Conservation (phyloP, 345 rosid genomes). For the Brassica carinata region DNA sequence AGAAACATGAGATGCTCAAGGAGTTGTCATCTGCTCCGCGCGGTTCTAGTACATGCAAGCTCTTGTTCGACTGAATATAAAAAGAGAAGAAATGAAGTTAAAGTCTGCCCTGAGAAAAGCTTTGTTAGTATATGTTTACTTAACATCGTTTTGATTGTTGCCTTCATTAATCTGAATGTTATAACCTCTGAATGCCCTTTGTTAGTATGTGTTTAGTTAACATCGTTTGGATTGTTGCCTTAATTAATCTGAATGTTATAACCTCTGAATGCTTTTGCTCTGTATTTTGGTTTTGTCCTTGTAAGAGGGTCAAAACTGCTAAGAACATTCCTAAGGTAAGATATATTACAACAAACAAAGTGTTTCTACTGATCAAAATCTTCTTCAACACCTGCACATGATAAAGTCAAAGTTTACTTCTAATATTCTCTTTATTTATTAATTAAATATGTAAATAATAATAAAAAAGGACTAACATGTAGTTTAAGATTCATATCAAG, state of each 20-base stretch:
- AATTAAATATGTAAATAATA: background rate
- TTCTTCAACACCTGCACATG: background rate
- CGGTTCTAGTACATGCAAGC: conserved; percentile 35
- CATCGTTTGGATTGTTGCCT: background rate
- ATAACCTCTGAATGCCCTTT: background rate
- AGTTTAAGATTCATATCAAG: background rate
- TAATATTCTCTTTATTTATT: background rate
- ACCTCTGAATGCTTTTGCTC: background rate
- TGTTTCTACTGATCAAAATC: background rate
- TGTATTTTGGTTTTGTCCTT: conserved; percentile 1
- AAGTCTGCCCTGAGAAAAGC: background rate
- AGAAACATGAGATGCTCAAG: conserved; percentile 45
- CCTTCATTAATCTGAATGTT: background rate
- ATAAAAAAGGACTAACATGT: background rate
- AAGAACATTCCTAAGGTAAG: background rate
- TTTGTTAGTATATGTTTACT: background rate
- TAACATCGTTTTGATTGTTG: background rate
- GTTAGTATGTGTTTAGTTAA: background rate
- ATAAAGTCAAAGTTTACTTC: background rate
- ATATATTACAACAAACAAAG: background rate
- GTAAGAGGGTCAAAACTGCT: background rate
- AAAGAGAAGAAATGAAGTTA: background rate
- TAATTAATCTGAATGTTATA: background rate
- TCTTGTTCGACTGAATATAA: conserved; percentile 31
- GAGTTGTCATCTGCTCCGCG: conserved; percentile 26